Evolutionary conservation across 2,329 filamentous ascomycete genomes (phyloP), one percentile per base, ranked within the genome.

Genomic region (Paecilomyces variotii): DNA sequence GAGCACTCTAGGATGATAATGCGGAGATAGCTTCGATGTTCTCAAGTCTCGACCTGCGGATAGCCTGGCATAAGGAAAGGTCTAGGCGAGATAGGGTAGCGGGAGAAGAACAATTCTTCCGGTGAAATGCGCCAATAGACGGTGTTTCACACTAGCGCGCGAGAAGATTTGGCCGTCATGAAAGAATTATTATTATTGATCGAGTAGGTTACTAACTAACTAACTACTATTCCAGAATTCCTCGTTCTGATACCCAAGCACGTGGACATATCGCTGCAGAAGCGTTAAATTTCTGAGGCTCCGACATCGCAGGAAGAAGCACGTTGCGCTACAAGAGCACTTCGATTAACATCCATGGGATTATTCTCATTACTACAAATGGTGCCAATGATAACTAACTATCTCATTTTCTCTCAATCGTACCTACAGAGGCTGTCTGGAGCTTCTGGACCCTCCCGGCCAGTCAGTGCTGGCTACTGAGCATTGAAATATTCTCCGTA

Each of bases 1-100:
- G 56, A 55, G 14, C 52, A 56, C 30, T 53, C 26, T 60, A 51
- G 55, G 57, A 57, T 7, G 51, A 55, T 60, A 52, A 61, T 49
- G 39, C 39, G 27, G 25, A 35, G 35, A 27, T 28, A 54, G 39
- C n/a, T 10, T 45, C n/a, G 39, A 45, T 45, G 5, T 4, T n/a
- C 35, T 45, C n/a, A 19, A n/a, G 39, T n/a, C 5, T 45, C 35
- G 39, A 19, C 39, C 39, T 19, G 9, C 3, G 14, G 35, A 45
- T 45, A 45, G 30, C 30, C 7, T 32, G 30, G 7, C 9, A 32
- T 32, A 7, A 2, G 30, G 7, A 9, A 32, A 32, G 30, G 11
- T 32, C 30, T 10, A 19, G 35, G 12, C 14, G n/a, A n/a, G 14
- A n/a, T n/a, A 19, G 39, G 39, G 19, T 14, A 19, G 39, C 39